phyloP scores from a whole-genome alignment of 441 rosid species.

The Eugenia klotzschiana region DNA sequence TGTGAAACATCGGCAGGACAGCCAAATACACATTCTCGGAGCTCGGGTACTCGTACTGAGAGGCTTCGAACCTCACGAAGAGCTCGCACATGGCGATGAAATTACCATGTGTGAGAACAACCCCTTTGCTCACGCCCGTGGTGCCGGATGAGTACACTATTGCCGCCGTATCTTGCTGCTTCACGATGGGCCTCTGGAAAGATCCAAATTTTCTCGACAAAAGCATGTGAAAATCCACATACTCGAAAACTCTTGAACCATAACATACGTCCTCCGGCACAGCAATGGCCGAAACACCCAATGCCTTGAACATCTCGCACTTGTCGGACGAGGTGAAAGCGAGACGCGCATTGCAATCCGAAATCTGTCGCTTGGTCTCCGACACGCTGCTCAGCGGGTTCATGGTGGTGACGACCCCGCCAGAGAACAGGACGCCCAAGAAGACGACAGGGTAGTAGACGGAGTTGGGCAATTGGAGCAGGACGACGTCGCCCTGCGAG shows the following conservation, averaged over 20 bases:
- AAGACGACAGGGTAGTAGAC: constrained; percentile 49
- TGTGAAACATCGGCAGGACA: constrained; percentile 66
- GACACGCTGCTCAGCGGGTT: constrained; percentile 37
- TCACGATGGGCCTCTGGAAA: constrained; percentile 23
- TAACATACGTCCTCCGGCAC: constrained; percentile 35
- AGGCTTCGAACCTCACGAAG: constrained; percentile 73
- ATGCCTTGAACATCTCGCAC: constrained; percentile 12
- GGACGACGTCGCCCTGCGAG: constrained; percentile 48
- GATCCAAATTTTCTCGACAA: constrained; percentile 9
- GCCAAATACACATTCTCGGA: constrained; percentile 51
- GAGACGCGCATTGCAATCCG: constrained; percentile 28
- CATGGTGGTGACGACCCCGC: constrained; percentile 56
- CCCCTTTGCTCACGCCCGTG: constrained; percentile 76
- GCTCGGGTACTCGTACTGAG: constrained; percentile 36
- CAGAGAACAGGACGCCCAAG: constrained; percentile 41
- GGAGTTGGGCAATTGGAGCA: constrained; percentile 61
- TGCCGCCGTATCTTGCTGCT: constrained; percentile 61
- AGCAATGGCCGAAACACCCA: constrained; percentile 21
- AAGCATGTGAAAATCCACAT: constrained; percentile 20
- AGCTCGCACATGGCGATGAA: constrained; percentile 56
- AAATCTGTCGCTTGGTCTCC: constrained; percentile 35
- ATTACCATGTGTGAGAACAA: constrained; percentile 55
- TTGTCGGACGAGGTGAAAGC: constrained; percentile 32
- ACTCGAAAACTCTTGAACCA: constrained; percentile 4
- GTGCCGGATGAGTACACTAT: constrained; percentile 82